Evolutionary conservation across 805 yeast genomes (phyloP).

Genomic region (Scheffersomyces spartinae): DNA sequence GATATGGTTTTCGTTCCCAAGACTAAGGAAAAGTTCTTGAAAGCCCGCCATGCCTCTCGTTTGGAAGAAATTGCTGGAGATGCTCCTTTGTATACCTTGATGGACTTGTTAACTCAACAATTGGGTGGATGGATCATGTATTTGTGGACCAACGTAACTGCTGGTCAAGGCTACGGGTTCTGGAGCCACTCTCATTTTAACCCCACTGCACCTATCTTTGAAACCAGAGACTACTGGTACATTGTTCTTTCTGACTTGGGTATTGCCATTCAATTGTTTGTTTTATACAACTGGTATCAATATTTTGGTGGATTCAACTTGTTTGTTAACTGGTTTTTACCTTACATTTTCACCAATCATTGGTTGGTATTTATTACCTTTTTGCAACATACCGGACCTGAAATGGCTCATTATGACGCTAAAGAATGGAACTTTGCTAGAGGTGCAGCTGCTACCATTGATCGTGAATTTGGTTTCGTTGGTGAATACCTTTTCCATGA

Average conservation of each 20-base stretch:
- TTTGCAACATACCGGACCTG: constrained; percentile 73
- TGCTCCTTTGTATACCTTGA: constrained; percentile 58
- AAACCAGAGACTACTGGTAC: constrained; percentile 59
- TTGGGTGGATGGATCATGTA: constrained; percentile 67
- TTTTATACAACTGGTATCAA: constrained; percentile 49
- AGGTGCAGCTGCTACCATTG: constrained; percentile 86
- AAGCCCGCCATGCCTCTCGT: constrained; percentile 19
- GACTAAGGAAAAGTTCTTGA: constrained; percentile 45
- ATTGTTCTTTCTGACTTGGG: constrained; percentile 69
- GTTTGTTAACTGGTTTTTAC: constrained; percentile 61
- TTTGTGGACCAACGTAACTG: constrained; percentile 57
- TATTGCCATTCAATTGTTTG: constrained; percentile 37
- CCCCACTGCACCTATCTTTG: constrained; percentile 68
- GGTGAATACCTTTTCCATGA: constrained; percentile 78
- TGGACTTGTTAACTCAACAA: constrained; percentile 52
- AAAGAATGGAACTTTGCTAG: constrained; percentile 75
- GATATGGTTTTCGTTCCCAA: constrained; percentile 82
- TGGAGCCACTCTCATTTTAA: constrained; percentile 55
- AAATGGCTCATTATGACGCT: constrained; percentile 71
- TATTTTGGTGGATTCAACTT: constrained; percentile 53
- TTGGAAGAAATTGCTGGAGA: constrained; percentile 57
- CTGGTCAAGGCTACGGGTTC: constrained; percentile 55
- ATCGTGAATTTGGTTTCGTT: constrained; percentile 70
- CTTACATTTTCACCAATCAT: constrained; percentile 75
- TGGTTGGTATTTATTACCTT: constrained; percentile 84